Base-by-base conservation (phyloP, 169 alveolate species). In the Plasmodium malariae region DNA sequence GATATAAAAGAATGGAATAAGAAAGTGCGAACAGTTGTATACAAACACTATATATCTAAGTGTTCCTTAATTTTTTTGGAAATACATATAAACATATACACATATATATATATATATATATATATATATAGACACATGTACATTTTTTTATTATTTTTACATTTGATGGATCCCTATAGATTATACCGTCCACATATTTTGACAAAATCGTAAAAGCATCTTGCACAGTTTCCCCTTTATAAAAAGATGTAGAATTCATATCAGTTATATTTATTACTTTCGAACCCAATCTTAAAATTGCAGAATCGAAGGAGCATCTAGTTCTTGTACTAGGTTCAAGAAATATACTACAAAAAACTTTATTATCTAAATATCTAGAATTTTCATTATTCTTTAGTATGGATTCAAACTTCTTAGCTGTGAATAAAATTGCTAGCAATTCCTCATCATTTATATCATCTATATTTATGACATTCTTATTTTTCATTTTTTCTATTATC, bases 251-350 rank as follows among this genome's bases (percentile, higher is more conserved):
- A 14, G 93, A 80, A 45, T 91, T 57, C 74, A 93, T 48, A 34
- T 87, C 95, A 43, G 86, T 74, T 74, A 94, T 74, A 43, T 92
- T 74, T 36, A 95, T 60, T 12, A 95, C 94, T 69, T 67, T 85
- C 4, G 96, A 96, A 6, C 97, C 97, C 72, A 95, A 88, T 68
- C 93, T 88, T 60, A 92, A 86, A 93, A 94, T 93, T 24, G 97
- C 97, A 6, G 95, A 89, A 89, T 95, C 97, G 63, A 95, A 95
- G 30, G 97, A 95, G 76, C 97, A 94, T 54, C 97, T 94, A n/a
- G 97, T 95, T 72, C 97, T 67, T 49, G 97, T 95, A 88, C 96
- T 93, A 19, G 97, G 95, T 68, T 95, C 97, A 51, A 71, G 83
- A 88, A 95, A 95, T 32, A 92, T 57, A 32, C 91, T 88, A 54